Evolutionary conservation across 2,329 filamentous ascomycete species (phyloP).

Genomic region (Orbilia quercus): DNA sequence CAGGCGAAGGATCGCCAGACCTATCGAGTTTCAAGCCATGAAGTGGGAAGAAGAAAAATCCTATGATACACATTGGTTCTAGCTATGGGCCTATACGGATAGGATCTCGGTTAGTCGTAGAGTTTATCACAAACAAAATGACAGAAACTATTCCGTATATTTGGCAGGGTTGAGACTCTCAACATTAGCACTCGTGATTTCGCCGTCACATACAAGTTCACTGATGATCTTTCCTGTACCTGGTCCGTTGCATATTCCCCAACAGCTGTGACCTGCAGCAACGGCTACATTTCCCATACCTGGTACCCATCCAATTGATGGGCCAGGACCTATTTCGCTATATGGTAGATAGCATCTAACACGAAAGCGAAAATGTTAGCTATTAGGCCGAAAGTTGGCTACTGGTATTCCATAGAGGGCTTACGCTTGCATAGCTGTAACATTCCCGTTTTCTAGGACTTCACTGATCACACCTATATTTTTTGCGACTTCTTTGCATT

Average conservation of each 20-base stretch:
- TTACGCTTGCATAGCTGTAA: conserved; percentile 79
- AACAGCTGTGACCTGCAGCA: conserved; percentile 93
- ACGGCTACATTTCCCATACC: conserved; percentile 79
- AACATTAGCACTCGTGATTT: conserved; percentile 75
- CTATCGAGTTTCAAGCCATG: conserved; percentile 64
- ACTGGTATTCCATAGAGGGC: no score
- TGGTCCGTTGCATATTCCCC: conserved; percentile 96
- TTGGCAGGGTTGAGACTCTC: conserved; percentile 74
- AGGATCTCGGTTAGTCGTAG: no score
- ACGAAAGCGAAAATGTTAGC: background rate
- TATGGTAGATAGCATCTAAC: conserved; percentile 83
- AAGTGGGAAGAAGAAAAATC: background rate
- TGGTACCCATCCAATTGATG: conserved; percentile 82
- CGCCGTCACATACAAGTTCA: conserved; percentile 80
- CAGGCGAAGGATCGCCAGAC: conserved; percentile 66
- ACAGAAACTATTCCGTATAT: conserved; percentile 64
- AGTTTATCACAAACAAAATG: no score
- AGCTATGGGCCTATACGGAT: no score
- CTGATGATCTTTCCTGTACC: conserved; percentile 85
- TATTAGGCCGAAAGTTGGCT: no score
- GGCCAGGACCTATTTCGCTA: conserved; percentile 70
- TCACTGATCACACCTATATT: conserved; percentile 76
- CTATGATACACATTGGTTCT: conserved; percentile 1
- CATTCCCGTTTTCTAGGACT: conserved; percentile 74
- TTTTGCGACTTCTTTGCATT: conserved; percentile 86